Evolutionary conservation across 2,329 filamentous ascomycete species (phyloP).

Genomic region (Penicillium freii): DNA sequence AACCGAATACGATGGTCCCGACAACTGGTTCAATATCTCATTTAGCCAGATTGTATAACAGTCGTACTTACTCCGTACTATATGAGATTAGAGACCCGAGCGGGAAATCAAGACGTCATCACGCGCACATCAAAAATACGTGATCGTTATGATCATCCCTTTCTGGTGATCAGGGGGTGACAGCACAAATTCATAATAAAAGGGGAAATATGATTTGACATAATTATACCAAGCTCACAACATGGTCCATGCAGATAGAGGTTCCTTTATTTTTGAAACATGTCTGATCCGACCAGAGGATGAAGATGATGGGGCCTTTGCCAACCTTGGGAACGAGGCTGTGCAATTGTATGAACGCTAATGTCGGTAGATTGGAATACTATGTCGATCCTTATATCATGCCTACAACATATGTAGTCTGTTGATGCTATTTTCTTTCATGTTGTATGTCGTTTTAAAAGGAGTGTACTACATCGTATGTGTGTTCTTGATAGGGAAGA

Average conservation of each 20-base stretch:
- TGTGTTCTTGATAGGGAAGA: not conserved
- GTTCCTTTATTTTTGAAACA: constrained; percentile 9
- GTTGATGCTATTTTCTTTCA: not conserved
- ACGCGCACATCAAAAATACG: not conserved
- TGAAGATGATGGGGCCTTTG: not conserved
- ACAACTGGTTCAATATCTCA: not conserved
- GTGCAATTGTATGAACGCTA: constrained; percentile 14
- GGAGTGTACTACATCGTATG: not conserved
- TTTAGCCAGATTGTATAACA: not conserved
- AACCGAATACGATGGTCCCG: not conserved
- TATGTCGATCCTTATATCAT: constrained; percentile 9
- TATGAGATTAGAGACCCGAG: not conserved
- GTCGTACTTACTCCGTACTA: too few relatives aligned
- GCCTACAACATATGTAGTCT: not conserved
- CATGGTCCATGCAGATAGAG: not conserved
- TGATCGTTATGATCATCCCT: constrained; percentile 8
- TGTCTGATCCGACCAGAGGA: not conserved
- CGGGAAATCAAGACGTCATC: constrained; percentile 5
- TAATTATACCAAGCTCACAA: not conserved
- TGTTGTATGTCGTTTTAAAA: not conserved
- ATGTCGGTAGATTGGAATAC: constrained; percentile 6
- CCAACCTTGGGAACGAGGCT: constrained; percentile 10
- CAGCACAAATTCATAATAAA: not conserved
- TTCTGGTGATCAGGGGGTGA: constrained; percentile 9
- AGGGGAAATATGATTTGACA: not conserved